Base-by-base conservation (phyloP, 139 green algal genomes). In the Coccomyxa sp. region DNA sequence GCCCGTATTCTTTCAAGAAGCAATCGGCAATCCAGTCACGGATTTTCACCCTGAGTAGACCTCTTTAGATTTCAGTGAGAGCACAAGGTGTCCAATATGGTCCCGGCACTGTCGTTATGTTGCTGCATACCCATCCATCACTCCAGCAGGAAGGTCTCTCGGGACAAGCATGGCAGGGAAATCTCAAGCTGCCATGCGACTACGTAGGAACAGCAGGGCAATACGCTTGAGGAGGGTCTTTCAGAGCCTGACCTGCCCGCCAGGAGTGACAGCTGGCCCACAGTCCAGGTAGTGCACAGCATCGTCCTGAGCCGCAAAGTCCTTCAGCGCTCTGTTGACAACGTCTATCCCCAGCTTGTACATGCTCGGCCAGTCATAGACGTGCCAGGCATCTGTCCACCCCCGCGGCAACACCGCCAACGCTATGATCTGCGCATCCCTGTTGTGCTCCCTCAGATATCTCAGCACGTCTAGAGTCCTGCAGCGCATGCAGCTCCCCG, bases 271-370 rank as follows among this genome's bases (percentile, higher is more conserved):
- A 24, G 8, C 34, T 6, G 39, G 36, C 29, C 72, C 70, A 64
- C 84, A 88, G 35, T 86, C 78, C 31, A 86, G 24, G 36, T 78
- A 88, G 38, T 78, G 75, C 24, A 81, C 40, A n/a, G 55, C 44
- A 8, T n/a, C 40, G 27, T 82, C 55, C 41, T 55, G 18, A 7
- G 24, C 31, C 7, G 82, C 78, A 37, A 40, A 81, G n/a, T 55
- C 34, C 8, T 54, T 31, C 58, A 85, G 71, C 18, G 36, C 9
- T 0, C 34, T 34, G 40, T 85, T 85, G 55, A 85, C 70, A 33
- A 54, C 22, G 22, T 41, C 35, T 22, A 85, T 78, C 8, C 38
- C 75, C 33, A 27, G 55, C 55, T 55, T 79, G 58, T 69, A 85
- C 9, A 70, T 35, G 29, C 73, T 82, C 55, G 81, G 81, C 79